Percentiles rank a stretch among this genome's conserved stretches.
Conservation (phyloP, 1,284 basidiomycete genomes). For the Cutaneotrichosporon arboriforme region DNA sequence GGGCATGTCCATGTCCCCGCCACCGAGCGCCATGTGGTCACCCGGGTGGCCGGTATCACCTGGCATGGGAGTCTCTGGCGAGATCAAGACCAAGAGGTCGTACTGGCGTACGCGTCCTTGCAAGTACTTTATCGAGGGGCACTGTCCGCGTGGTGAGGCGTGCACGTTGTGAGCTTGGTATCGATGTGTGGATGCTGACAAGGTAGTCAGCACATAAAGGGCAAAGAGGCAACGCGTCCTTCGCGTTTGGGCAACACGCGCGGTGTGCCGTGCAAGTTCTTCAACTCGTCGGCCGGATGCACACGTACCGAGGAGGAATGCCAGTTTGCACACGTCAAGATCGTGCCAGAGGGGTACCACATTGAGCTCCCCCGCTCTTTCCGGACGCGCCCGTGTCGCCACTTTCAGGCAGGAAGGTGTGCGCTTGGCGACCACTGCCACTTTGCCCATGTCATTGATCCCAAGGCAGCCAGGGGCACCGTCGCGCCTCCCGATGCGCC, state of each 20-base stretch:
- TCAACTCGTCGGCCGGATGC: conserved; percentile 42
- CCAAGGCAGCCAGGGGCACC: background rate
- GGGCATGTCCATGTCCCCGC: too few species aligned
- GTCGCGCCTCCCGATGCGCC: background rate
- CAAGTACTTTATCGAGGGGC: conserved; percentile 32
- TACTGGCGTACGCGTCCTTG: conserved; percentile 32
- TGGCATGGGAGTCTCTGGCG: background rate
- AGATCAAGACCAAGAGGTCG: conserved; percentile 4
- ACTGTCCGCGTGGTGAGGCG: conserved; percentile 39
- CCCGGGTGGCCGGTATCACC: too few species aligned
- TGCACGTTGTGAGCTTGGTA: conserved; percentile 43
- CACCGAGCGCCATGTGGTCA: too few species aligned
- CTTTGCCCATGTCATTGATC: conserved; percentile 38
- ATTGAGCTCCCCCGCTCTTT: conserved; percentile 35
- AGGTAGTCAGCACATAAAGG: conserved; percentile 19
- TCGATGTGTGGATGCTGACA: background rate
- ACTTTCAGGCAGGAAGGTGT: conserved; percentile 41
- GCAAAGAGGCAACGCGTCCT: too few species aligned
- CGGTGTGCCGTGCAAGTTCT: conserved; percentile 37
- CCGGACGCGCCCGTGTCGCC: conserved; percentile 42
- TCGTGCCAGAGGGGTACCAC: conserved; percentile 30
- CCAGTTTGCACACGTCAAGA: conserved; percentile 37
- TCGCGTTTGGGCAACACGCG: too few species aligned
- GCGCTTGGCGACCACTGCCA: conserved; percentile 42
- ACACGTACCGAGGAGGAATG: conserved; percentile 31